These are phyloP conservation scores for Centella asiatica DNA, from an alignment of 129 eudicot genomes.

Conservation along the genomic window DNA sequence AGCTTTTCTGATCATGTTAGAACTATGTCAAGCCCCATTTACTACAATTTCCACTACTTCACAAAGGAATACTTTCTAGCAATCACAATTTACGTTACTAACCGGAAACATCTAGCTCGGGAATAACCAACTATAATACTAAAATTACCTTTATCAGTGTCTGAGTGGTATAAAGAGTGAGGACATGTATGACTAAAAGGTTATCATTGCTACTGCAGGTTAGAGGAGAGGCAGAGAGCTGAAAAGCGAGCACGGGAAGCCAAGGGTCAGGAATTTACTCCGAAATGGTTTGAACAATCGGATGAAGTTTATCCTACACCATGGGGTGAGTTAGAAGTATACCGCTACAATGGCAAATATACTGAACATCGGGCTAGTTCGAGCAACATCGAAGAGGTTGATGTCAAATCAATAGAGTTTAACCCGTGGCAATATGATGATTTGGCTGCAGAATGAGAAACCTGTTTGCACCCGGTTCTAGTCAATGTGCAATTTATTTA, in stretches of 20 bases:
- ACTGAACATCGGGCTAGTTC: conserved; percentile 44
- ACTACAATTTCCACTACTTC: too few relatives aligned
- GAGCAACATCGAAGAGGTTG: conserved; percentile 26
- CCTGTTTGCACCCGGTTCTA: not conserved
- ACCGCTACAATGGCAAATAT: conserved; percentile 68
- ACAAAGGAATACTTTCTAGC: too few relatives aligned
- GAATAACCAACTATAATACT: not conserved
- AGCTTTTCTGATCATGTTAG: too few relatives aligned
- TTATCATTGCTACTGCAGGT: too few relatives aligned
- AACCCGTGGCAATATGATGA: conserved; percentile 90
- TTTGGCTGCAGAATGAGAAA: conserved; percentile 40
- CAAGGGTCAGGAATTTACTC: conserved; percentile 59
- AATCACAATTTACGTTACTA: too few relatives aligned
- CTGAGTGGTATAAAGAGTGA: not conserved
- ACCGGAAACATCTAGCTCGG: too few relatives aligned
- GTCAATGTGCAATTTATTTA: not conserved
- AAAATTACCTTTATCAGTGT: not conserved
- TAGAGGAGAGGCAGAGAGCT: conserved; percentile 91
- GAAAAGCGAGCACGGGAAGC: conserved; percentile 84
- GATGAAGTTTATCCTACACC: conserved; percentile 71
- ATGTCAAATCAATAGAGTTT: conserved; percentile 68
- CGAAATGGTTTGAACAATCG: conserved; percentile 73
- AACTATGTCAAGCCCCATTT: too few relatives aligned
- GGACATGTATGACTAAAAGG: not conserved
- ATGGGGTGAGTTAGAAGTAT: conserved; percentile 93